A percentile compares a stretch with the other conserved stretches of the same genome.
phyloP scores from a whole-genome alignment of 805 yeast genomes.

The Sugiyamaella smithiae region DNA sequence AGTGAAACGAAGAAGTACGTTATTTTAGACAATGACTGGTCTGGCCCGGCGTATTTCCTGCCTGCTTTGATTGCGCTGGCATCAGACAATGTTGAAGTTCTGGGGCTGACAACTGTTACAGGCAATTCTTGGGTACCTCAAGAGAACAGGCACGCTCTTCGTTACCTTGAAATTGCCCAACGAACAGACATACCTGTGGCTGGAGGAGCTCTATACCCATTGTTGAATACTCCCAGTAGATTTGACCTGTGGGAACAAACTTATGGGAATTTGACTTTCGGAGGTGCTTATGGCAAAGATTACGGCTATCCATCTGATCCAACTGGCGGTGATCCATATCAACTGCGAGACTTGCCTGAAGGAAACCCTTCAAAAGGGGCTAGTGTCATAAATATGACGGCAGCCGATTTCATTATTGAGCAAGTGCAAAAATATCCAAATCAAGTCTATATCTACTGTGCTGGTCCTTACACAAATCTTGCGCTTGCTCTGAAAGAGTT shows the following conservation, averaged over 20 bases:
- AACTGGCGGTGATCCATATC: not conserved
- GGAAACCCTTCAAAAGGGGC: not conserved
- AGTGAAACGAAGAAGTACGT: too few species aligned
- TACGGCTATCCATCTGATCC: not conserved
- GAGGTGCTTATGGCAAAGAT: not conserved
- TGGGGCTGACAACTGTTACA: slow-evolving; percentile 1
- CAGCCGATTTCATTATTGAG: slow-evolving; percentile 1
- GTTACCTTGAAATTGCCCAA: not conserved
- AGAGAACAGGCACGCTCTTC: not conserved
- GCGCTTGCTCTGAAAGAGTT: slow-evolving; percentile 2
- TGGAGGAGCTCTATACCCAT: not conserved
- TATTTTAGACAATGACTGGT: slow-evolving; percentile 4
- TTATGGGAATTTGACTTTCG: not conserved
- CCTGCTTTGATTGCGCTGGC: slow-evolving; percentile 1
- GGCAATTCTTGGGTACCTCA: slow-evolving; percentile 4
- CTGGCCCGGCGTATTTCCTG: not conserved
- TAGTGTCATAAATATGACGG: not conserved
- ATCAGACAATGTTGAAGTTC: not conserved
- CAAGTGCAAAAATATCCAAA: slow-evolving; percentile 4
- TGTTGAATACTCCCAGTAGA: slow-evolving; percentile 1
- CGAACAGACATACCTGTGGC: slow-evolving; percentile 1
- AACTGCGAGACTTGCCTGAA: not conserved
- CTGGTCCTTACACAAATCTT: not conserved
- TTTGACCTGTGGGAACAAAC: not conserved
- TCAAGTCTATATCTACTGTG: not conserved